Conservation (phyloP, 192 early-diverging fungal genomes). For the Backusella macrospora region DNA sequence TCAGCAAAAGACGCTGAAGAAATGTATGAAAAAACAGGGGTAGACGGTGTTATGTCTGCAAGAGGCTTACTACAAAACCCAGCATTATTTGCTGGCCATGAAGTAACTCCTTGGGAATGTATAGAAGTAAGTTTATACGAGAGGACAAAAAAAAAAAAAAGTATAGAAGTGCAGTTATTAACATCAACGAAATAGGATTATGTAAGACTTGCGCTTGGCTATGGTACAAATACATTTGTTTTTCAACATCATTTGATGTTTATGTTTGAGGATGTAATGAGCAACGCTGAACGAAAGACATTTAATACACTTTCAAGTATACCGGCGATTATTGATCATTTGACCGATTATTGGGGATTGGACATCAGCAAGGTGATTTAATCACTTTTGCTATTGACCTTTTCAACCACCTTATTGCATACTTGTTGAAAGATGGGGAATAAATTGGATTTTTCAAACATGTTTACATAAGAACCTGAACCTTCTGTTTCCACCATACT, state of each 20-base stretch:
- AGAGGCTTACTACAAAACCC: conserved; percentile 91
- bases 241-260: conserved; percentile 96
- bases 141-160: not conserved
- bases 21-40: conserved; percentile 75
- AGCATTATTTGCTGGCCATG: conserved; percentile 86
- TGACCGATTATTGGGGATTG: conserved; percentile 57
- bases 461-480: conserved; percentile 44
- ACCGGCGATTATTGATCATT: conserved; percentile 80
- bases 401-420: conserved; percentile 41
- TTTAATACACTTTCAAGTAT: conserved; percentile 84
- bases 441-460: conserved; percentile 53
- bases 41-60: conserved; percentile 92
- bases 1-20: conserved; percentile 70
- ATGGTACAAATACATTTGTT: conserved; percentile 84
- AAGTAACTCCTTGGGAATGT: conserved; percentile 77
- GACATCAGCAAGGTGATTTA: conserved; percentile 22
- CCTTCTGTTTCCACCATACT: conserved; percentile 60
- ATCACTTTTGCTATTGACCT: conserved; percentile 6
- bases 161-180: not conserved
- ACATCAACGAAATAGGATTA: conserved; percentile 46
- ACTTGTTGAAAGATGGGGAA: conserved; percentile 58
- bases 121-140: conserved; percentile 52
- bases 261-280: conserved; percentile 89
- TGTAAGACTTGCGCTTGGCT: conserved; percentile 67
- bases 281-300: conserved; percentile 77